Base-by-base conservation (phyloP, 208 protist genomes). In the Acanthamoeba royreba region DNA sequence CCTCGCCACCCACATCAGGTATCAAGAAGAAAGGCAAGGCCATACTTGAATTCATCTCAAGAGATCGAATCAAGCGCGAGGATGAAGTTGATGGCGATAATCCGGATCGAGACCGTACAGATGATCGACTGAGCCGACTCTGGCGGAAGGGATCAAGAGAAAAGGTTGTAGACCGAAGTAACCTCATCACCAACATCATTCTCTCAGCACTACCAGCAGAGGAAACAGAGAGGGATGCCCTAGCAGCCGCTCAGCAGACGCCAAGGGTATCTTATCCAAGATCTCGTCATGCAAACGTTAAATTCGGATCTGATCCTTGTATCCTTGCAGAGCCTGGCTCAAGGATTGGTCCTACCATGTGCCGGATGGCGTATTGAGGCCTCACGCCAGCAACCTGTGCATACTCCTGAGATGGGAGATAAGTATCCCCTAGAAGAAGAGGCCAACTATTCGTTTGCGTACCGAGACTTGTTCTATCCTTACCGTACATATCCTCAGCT, bases 21-120 rank as follows among this genome's bases (percentile, higher is more conserved):
- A 85, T 85, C 40, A 85, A 85, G 43, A 47, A 53, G 43, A 85
- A 85, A 45, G 74, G 74, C 74, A 85, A 85, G 74, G 74, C 74
- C 43, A 85, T 85, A 13, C 74, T 85, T 11, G 74, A 85, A 45
- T 85, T 85, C 74, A 85, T 85, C 74, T 85, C 74, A 33, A 22
- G 74, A 22, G 74, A 85, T 28, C 74, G 74, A 22, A 85, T 85
- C 74, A 85, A 85, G 45, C 74, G 74, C 7, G 43, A 47, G 43
- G 74, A 85, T 45, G 74, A 85, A 19, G 74, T 11, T 9, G 31
- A 40, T 40, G 69, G 15, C 33, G 74, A 85, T 40, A 40, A 40
- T 33, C 74, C 47, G 15, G n/a, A 13, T 28, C n/a, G n/a, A n/a
- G n/a, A n/a, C n/a, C n/a, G n/a, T n/a, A n/a, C n/a, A n/a, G n/a